These are phyloP conservation scores for Suhomyces ambrosiae DNA, from an alignment of 1,139 yeast genomes.

Conservation along the genomic window DNA sequence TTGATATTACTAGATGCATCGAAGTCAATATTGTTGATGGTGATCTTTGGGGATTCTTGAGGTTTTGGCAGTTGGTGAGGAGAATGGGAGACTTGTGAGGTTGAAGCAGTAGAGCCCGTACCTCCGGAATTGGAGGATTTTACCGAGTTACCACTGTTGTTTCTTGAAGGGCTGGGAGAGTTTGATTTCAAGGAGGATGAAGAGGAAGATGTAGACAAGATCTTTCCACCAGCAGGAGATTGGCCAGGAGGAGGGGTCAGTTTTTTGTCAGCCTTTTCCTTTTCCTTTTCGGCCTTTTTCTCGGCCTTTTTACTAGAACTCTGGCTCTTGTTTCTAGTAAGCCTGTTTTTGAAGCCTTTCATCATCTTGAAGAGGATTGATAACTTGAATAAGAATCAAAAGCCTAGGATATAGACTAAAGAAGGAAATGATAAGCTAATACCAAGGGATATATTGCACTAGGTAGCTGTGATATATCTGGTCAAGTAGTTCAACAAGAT, in stretches of 20 bases:
- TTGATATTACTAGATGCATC: slow-evolving; percentile 20
- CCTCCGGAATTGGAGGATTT: slow-evolving; percentile 26
- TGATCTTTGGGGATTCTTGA: slow-evolving; percentile 32
- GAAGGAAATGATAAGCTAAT: background rate
- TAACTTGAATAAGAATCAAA: no score
- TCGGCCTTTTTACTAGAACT: slow-evolving; percentile 40
- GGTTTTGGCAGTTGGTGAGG: slow-evolving; percentile 19
- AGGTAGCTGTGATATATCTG: no score
- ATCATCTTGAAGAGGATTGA: no score
- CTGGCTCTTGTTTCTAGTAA: slow-evolving; percentile 47
- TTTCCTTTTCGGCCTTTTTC: slow-evolving; percentile 30
- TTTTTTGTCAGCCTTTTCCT: slow-evolving; percentile 20
- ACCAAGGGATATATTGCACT: no score
- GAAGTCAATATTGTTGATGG: slow-evolving; percentile 24
- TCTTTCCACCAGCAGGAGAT: slow-evolving; percentile 7
- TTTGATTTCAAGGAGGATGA: slow-evolving; percentile 31
- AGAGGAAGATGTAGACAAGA: slow-evolving; percentile 13
- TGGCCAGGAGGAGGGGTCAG: slow-evolving; percentile 14
- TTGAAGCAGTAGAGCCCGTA: slow-evolving; percentile 18
- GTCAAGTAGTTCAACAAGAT: no score
- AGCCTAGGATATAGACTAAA: no score
- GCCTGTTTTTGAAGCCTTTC: slow-evolving; percentile 55
- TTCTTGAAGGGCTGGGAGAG: slow-evolving; percentile 40
- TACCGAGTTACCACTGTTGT: slow-evolving; percentile 33
- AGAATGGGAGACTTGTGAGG: slow-evolving; percentile 9